These are phyloP conservation scores for Blastomyces silverae DNA, from an alignment of 2,329 filamentous ascomycete genomes.

Conservation along the genomic window DNA sequence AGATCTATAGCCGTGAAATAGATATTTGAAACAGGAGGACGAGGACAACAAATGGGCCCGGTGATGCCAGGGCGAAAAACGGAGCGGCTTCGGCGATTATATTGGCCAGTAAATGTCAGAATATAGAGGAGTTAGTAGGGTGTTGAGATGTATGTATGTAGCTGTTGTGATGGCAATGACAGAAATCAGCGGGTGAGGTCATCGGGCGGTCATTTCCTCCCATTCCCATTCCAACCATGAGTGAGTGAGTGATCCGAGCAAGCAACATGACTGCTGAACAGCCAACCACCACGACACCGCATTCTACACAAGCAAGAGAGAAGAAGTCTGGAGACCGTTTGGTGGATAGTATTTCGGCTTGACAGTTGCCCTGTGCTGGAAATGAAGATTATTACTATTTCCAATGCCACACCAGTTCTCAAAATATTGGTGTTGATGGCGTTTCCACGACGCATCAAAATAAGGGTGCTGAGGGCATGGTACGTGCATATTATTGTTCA, in stretches of 20 bases:
- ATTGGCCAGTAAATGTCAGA: neutral
- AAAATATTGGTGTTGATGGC: neutral
- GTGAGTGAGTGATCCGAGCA: too few species aligned
- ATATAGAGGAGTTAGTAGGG: neutral
- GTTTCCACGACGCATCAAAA: neutral
- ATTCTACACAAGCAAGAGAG: neutral
- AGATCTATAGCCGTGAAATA: neutral
- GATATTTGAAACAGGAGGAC: neutral
- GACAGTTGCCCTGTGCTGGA: neutral
- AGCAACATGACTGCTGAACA: neutral
- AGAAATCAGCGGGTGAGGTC: neutral
- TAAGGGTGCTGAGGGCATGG: neutral
- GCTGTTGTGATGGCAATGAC: too few species aligned
- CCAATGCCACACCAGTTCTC: neutral
- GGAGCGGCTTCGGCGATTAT: neutral
- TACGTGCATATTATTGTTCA: neutral
- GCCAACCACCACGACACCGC: neutral
- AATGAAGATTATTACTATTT: neutral
- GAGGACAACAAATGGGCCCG: neutral
- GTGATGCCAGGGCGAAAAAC: neutral
- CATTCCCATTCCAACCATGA: too few species aligned
- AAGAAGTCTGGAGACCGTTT: neutral
- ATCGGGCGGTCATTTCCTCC: neutral
- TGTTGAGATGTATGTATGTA: too few species aligned
- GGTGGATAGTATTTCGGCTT: neutral